Percentiles rank a stretch among this genome's conserved stretches.
phyloP scores from a whole-genome alignment of 225 moss, liverwort and hornwort species.

The Climacium dendroides region DNA sequence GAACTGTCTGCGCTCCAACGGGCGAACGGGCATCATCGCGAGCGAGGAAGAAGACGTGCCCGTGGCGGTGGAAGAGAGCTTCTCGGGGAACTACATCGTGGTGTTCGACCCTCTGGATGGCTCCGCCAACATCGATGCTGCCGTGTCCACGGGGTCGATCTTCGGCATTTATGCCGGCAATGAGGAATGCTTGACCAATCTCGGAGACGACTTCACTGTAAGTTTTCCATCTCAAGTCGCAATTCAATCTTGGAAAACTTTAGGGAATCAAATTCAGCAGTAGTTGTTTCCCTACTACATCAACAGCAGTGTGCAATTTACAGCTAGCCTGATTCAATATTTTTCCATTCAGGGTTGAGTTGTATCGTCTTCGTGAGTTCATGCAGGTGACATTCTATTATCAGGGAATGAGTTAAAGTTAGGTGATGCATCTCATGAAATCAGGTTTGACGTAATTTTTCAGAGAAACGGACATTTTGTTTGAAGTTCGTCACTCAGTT shows the following conservation, averaged over 20 bases:
- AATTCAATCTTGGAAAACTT: background rate
- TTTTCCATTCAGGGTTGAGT: background rate
- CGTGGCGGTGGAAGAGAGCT: slow-evolving; percentile 95
- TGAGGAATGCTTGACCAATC: slow-evolving; percentile 56
- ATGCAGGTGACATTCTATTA: background rate
- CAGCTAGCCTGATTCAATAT: background rate
- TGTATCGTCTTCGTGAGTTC: background rate
- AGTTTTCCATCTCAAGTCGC: background rate
- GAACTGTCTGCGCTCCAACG: slow-evolving; percentile 73
- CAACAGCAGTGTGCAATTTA: background rate
- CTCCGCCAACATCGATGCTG: slow-evolving; percentile 92
- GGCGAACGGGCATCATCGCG: slow-evolving; percentile 88
- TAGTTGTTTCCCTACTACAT: background rate
- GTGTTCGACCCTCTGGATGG: slow-evolving; percentile 95
- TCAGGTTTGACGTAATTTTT: background rate
- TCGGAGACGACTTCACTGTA: slow-evolving; percentile 44
- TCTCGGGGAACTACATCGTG: slow-evolving; percentile 87
- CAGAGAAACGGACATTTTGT: background rate
- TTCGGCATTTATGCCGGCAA: slow-evolving; percentile 81
- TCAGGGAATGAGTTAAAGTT: background rate
- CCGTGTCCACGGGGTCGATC: slow-evolving; percentile 88
- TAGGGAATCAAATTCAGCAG: background rate
- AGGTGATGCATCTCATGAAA: background rate
- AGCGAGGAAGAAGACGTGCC: slow-evolving; percentile 91
- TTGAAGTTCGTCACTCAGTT: background rate